These are phyloP conservation scores for Eimeria brunetti DNA, from an alignment of 169 alveolate species.

Conservation along the genomic window DNA sequence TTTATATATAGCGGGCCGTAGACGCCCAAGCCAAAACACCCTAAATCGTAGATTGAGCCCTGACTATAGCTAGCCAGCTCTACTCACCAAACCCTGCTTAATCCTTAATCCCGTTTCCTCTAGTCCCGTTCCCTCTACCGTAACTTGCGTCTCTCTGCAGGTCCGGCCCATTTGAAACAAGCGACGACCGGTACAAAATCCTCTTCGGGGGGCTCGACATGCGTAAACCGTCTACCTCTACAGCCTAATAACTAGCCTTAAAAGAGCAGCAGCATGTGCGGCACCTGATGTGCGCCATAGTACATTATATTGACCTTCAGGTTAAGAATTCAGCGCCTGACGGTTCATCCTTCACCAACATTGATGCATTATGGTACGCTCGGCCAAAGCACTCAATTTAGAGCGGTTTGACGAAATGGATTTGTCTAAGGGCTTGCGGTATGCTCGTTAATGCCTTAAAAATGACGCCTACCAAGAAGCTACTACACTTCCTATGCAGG, in stretches of 20 bases:
- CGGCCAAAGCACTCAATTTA: not conserved
- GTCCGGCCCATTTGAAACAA: constrained; percentile 13
- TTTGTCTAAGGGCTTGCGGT: no score
- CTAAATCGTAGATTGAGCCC: not conserved
- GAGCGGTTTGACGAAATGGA: not conserved
- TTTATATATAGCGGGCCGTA: no score
- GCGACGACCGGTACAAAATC: not conserved
- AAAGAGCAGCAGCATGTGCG: not conserved
- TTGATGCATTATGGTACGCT: not conserved
- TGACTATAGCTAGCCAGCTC: not conserved
- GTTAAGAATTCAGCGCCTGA: not conserved
- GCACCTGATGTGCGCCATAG: not conserved
- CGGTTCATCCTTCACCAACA: not conserved
- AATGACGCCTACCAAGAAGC: not conserved
- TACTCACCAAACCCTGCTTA: not conserved
- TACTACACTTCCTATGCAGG: no score
- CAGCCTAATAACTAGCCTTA: not conserved
- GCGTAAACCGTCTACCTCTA: not conserved
- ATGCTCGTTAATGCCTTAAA: not conserved
- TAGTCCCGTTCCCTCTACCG: not conserved
- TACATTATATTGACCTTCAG: not conserved
- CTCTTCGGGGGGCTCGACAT: not conserved
- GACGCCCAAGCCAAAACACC: not conserved
- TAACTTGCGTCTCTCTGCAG: not conserved
- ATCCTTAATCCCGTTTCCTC: not conserved